Base-by-base conservation (phyloP, 306 rosid species). In the Luffa aegyptiaca region DNA sequence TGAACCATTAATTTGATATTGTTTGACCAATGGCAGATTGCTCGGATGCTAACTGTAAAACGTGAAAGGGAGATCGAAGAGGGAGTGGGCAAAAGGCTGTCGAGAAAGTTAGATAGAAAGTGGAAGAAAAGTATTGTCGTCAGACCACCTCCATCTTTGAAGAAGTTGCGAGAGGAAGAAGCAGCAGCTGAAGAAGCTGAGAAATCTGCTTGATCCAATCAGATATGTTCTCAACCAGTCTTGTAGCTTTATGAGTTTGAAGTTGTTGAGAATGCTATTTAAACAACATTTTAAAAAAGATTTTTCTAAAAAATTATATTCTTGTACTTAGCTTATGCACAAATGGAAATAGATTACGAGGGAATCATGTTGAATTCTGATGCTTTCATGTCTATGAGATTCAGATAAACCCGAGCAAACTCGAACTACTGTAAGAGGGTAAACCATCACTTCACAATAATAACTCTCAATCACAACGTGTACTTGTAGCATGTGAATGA, bases 1-100 rank as follows among this genome's bases (percentile, higher is more conserved):
- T 69, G 5, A 66, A 39, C 14, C 33, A 37, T 66, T n/a, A n/a
- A 1, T 57, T 72, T 72, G 41, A 12, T 72, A 31, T 26, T 14
- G 44, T 26, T 56, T 31, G 55, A 61, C 45, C 11, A 3, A 14
- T 18, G 31, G 49, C 80, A 93, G 99, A 53, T 91, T 90, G 94
- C 99, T 83, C 96, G 99, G 45, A 78, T 96, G 96, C 97, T 93
- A 35, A 96, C 99, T 7, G 96, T 93, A 71, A 91, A 84, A 87
- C 88, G 97, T 13, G 99, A 96, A 89, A 89, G 98, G 87, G 97
- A 96, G 87, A 57, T 93, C 5, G 99, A 93, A 79, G 92, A 90
- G 78, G 99, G 99, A 58, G 90, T 93, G 10, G 83, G 80, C 35
- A 96, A 93, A 88, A 85, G 99, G 81, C 83, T 91, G 83, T 96